Evolutionary conservation across 208 protist species (phyloP).

Genomic region (Angomonas ambiguus): DNA sequence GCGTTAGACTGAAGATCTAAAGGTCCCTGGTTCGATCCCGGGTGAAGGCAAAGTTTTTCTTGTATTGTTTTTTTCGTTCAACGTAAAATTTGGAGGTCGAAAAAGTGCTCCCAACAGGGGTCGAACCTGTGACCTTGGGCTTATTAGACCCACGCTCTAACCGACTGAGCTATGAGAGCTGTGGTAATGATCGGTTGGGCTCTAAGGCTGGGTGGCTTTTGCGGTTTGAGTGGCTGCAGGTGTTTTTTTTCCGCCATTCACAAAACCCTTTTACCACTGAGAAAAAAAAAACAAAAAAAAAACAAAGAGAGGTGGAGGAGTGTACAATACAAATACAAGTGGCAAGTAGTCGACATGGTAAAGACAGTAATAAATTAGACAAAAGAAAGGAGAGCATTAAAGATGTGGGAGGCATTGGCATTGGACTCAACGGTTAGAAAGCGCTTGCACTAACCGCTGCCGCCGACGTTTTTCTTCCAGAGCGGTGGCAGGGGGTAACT

Average conservation of each 20-base stretch:
- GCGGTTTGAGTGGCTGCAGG: too few relatives aligned
- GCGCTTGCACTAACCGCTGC: too few relatives aligned
- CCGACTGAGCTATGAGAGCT: constrained; percentile 11
- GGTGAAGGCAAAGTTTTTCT: constrained; percentile 29
- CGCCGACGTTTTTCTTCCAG: background rate
- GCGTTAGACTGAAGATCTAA: constrained; percentile 76
- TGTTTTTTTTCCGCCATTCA: too few relatives aligned
- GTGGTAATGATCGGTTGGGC: too few relatives aligned
- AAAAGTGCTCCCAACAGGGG: constrained; percentile 12
- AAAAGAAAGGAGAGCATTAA: constrained; percentile 7
- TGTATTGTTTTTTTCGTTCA: background rate
- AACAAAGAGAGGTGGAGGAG: constrained; percentile 5
- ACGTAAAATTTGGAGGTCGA: background rate
- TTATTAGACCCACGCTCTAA: constrained; percentile 15
- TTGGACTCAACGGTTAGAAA: too few relatives aligned
- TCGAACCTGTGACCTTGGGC: constrained; percentile 8
- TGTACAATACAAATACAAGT: constrained; percentile 9
- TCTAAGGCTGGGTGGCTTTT: too few relatives aligned
- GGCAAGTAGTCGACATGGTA: background rate
- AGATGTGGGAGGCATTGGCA: too few relatives aligned
- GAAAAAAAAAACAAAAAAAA: constrained; percentile 8
- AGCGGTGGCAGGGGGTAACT: constrained; percentile 33
- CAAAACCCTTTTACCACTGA: too few relatives aligned
- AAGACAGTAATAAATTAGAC: constrained; percentile 5
- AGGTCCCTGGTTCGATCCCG: constrained; percentile 45